These are phyloP conservation scores for Mycena filopes DNA, from an alignment of 768 basidiomycete species.

Conservation along the genomic window DNA sequence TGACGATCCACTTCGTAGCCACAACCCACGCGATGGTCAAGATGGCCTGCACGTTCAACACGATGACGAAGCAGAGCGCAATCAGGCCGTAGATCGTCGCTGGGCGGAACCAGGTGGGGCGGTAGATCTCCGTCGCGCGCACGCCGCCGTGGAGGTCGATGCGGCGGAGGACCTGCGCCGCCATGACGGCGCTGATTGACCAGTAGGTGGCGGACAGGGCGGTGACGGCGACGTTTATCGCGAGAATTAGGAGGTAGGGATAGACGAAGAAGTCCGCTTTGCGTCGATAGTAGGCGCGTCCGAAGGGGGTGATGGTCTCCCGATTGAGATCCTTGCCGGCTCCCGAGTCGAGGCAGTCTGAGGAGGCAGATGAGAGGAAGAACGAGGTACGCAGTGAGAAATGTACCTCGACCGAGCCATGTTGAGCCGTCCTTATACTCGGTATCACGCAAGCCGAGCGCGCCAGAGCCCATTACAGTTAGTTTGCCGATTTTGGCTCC, in stretches of 20 bases:
- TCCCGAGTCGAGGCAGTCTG: slow-evolving; percentile 24
- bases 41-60: slow-evolving; percentile 49
- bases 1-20: slow-evolving; percentile 52
- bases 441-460: slow-evolving; percentile 50
- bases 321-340: slow-evolving; percentile 34
- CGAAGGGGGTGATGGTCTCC: slow-evolving; percentile 52
- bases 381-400: not conserved
- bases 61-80: slow-evolving; percentile 47
- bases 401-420: slow-evolving; percentile 57
- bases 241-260: slow-evolving; percentile 48
- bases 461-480: slow-evolving; percentile 58
- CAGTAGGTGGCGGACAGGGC: slow-evolving; percentile 51
- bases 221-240: slow-evolving; percentile 49
- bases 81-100: slow-evolving; percentile 52
- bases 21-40: slow-evolving; percentile 52
- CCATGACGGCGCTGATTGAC: slow-evolving; percentile 49
- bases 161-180: slow-evolving; percentile 51
- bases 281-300: slow-evolving; percentile 51
- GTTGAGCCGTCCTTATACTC: slow-evolving; percentile 54
- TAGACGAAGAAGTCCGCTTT: slow-evolving; percentile 51
- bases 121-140: slow-evolving; percentile 43
- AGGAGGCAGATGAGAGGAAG: not conserved
- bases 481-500: slow-evolving; percentile 48
- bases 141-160: slow-evolving; percentile 41
- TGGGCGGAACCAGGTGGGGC: slow-evolving; percentile 47